Evolutionary conservation across 2,329 filamentous ascomycete genomes (phyloP).

Genomic region (Paecilomyces sp.): DNA sequence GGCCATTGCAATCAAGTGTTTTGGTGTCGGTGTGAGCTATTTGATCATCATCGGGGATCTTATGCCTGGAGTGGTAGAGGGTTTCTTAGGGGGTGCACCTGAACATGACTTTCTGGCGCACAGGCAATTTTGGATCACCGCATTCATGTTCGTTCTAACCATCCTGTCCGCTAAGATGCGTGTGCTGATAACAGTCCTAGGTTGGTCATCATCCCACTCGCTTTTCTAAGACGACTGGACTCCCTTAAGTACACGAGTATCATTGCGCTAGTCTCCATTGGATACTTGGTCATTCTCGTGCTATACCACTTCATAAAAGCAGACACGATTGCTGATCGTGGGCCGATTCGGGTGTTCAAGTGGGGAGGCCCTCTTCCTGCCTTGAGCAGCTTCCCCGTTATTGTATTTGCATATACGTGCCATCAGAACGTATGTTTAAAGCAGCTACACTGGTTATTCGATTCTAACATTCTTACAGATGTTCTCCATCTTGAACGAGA

Average conservation of each 20-base stretch:
- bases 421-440: slow-evolving; percentile 76
- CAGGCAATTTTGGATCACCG: slow-evolving; percentile 94
- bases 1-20: slow-evolving; percentile 96
- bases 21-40: slow-evolving; percentile 94
- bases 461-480: slow-evolving; percentile 54
- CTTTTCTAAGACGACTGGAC: slow-evolving; percentile 83
- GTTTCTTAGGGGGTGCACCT: slow-evolving; percentile 61
- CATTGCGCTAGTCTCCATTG: slow-evolving; percentile 83
- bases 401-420: slow-evolving; percentile 98
- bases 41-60: slow-evolving; percentile 97
- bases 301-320: slow-evolving; percentile 80
- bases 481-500: slow-evolving; percentile 97
- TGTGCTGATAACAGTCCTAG: slow-evolving; percentile 32
- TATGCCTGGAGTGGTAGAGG: slow-evolving; percentile 88
- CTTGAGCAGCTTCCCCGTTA: slow-evolving; percentile 82
- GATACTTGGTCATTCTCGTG: slow-evolving; percentile 86
- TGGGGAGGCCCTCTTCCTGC: slow-evolving; percentile 75
- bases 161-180: not conserved
- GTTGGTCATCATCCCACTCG: slow-evolving; percentile 88
- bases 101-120: slow-evolving; percentile 71
- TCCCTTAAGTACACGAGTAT: slow-evolving; percentile 97
- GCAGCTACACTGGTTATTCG: not conserved
- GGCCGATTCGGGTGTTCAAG: slow-evolving; percentile 65
- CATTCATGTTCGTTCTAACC: slow-evolving; percentile 64
- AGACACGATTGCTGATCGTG: slow-evolving; percentile 67